Evolutionary conservation across 2,329 filamentous ascomycete genomes (phyloP).

Genomic region (Hymenotorrendiella dingleyae): DNA sequence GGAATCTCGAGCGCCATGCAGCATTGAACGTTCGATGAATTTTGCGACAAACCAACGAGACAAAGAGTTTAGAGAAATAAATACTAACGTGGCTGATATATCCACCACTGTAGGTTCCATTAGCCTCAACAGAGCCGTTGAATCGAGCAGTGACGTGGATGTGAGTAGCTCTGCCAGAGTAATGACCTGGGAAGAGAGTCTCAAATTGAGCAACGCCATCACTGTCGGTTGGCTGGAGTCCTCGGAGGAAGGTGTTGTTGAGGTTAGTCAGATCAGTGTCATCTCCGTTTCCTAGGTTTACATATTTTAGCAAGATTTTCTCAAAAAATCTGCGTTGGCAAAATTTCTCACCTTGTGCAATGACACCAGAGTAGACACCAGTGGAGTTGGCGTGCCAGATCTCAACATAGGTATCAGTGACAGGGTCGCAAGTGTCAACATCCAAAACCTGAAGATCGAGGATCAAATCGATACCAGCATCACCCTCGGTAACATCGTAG

Average conservation of each 20-base stretch:
- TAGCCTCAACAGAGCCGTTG: constrained; percentile 25
- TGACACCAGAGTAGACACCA: constrained; percentile 36
- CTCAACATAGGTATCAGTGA: constrained; percentile 31
- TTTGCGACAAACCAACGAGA: no score
- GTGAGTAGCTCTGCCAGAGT: constrained; percentile 39
- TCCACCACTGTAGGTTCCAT: neutral
- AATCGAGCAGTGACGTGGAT: constrained; percentile 43
- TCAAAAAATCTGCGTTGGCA: neutral
- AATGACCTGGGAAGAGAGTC: constrained; percentile 39
- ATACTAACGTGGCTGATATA: constrained; percentile 8
- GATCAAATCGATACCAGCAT: constrained; percentile 32
- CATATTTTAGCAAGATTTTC: neutral
- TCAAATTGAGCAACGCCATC: constrained; percentile 38
- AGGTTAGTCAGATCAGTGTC: neutral
- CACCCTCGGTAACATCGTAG: constrained; percentile 30
- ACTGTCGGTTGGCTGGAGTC: constrained; percentile 34
- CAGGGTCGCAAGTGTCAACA: constrained; percentile 32
- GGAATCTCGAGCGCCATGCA: no score
- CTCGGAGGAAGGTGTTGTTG: constrained; percentile 33
- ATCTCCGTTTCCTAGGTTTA: neutral
- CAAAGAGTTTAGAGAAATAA: no score
- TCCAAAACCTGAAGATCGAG: constrained; percentile 30
- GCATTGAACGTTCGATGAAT: no score
- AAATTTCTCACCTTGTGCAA: no score
- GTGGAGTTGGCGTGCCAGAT: constrained; percentile 36